These are phyloP conservation scores for Rhodotorula sp. DNA, from an alignment of 1,284 basidiomycete genomes.

Conservation along the genomic window DNA sequence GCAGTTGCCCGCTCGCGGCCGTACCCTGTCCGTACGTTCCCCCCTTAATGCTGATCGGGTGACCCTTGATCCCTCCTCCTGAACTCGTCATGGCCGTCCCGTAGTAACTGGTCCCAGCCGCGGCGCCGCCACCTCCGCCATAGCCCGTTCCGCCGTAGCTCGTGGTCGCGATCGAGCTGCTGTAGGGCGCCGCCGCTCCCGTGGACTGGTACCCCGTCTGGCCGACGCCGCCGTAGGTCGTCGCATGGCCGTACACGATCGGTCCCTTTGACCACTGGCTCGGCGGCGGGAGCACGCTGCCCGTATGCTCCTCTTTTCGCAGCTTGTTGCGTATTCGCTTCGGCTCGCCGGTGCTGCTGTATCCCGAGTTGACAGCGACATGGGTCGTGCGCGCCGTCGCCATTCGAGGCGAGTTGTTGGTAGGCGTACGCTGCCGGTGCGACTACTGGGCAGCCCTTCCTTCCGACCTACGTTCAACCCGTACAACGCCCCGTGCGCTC, in stretches of 20 bases:
- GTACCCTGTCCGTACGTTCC: constrained; percentile 16
- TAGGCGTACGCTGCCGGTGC: no score
- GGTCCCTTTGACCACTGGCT: constrained; percentile 12
- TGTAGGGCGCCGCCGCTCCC: constrained; percentile 1
- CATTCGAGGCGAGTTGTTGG: background rate
- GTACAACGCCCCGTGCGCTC: no score
- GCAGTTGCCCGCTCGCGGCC: constrained; percentile 17
- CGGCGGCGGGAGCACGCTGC: constrained; percentile 31
- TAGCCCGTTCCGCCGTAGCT: background rate
- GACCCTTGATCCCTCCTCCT: constrained; percentile 10
- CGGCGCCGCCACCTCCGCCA: background rate
- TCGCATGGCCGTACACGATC: constrained; percentile 15
- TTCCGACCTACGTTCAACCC: no score
- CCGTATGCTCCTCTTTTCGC: constrained; percentile 24
- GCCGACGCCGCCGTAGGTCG: constrained; percentile 6
- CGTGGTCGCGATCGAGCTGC: background rate
- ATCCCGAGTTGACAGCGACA: background rate
- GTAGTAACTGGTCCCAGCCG: background rate
- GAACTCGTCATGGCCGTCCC: background rate
- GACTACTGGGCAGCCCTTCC: no score
- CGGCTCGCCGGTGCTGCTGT: background rate
- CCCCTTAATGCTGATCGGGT: constrained; percentile 7
- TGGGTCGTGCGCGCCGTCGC: background rate
- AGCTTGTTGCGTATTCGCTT: constrained; percentile 19
- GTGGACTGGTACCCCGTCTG: constrained; percentile 27